Evolutionary conservation across 2,329 filamentous ascomycete species (phyloP).

Genomic region (Zopfia rhizophila): DNA sequence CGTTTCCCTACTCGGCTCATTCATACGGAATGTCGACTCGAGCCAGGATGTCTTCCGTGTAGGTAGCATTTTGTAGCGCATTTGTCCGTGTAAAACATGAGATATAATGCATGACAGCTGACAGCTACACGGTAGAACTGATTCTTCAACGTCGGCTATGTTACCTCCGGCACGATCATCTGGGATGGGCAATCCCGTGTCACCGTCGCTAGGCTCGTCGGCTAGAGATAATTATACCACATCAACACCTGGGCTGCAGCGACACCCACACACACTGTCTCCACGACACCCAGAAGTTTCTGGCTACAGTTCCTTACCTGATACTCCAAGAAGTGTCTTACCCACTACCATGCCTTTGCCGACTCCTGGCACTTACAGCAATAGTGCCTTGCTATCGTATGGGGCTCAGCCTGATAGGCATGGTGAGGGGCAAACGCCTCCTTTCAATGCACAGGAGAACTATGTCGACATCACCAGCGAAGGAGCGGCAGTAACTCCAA

Average conservation of each 20-base stretch:
- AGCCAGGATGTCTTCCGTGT: constrained; percentile 57
- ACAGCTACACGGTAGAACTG: constrained; percentile 52
- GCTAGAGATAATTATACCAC: constrained; percentile 59
- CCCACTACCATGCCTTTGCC: constrained; percentile 42
- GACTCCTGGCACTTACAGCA: constrained; percentile 28
- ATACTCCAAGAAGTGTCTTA: constrained; percentile 50
- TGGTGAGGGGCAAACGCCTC: constrained; percentile 51
- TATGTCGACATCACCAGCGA: constrained; percentile 73
- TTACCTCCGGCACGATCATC: constrained; percentile 56
- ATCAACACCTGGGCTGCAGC: constrained; percentile 49
- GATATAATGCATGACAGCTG: constrained; percentile 51
- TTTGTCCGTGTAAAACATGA: constrained; percentile 44
- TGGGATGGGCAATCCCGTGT: constrained; percentile 53
- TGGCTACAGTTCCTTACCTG: constrained; percentile 47
- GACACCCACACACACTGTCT: constrained; percentile 46
- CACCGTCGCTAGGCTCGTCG: constrained; percentile 51
- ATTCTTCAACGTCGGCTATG: constrained; percentile 60
- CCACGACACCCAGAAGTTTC: constrained; percentile 47
- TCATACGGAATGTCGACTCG: constrained; percentile 52
- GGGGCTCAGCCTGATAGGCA: constrained; percentile 30
- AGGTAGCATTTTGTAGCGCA: constrained; percentile 52
- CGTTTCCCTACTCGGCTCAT: constrained; percentile 42
- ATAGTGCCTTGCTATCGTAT: constrained; percentile 28
- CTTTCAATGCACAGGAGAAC: constrained; percentile 59
- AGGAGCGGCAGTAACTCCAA: constrained; percentile 69